These are phyloP conservation scores for Kodamaea plutei DNA, from an alignment of 1,139 yeast species.

Conservation along the genomic window DNA sequence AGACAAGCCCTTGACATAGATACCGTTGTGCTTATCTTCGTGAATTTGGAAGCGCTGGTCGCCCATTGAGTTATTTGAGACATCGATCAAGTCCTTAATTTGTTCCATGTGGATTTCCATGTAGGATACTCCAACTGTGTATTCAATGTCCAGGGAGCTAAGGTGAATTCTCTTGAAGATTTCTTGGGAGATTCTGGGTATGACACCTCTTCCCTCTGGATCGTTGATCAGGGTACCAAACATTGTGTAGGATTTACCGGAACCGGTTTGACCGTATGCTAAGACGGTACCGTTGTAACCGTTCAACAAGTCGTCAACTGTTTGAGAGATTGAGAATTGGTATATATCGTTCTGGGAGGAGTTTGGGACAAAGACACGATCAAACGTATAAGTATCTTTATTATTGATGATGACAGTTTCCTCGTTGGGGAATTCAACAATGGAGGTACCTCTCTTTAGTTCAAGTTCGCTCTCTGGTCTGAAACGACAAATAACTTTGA, in stretches of 20 bases:
- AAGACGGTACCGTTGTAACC: slow-evolving; percentile 86
- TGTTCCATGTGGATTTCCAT: slow-evolving; percentile 84
- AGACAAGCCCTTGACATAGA: slow-evolving; percentile 65
- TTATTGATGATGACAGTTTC: slow-evolving; percentile 27
- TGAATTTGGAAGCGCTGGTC: slow-evolving; percentile 49
- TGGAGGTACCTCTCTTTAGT: slow-evolving; percentile 14
- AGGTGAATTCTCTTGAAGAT: slow-evolving; percentile 56
- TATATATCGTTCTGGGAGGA: slow-evolving; percentile 60
- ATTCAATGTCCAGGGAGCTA: slow-evolving; percentile 55
- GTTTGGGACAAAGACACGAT: slow-evolving; percentile 53
- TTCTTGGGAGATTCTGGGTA: slow-evolving; percentile 69
- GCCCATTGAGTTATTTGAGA: slow-evolving; percentile 16
- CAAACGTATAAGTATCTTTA: slow-evolving; percentile 56
- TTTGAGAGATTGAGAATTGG: slow-evolving; percentile 52
- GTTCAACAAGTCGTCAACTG: slow-evolving; percentile 62
- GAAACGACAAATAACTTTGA: slow-evolving; percentile 65
- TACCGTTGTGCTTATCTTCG: slow-evolving; percentile 63
- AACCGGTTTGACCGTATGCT: slow-evolving; percentile 88
- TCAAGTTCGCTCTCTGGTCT: slow-evolving; percentile 48
- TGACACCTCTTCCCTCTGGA: slow-evolving; percentile 47
- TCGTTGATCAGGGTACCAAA: slow-evolving; percentile 56
- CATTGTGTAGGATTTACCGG: slow-evolving; percentile 87
- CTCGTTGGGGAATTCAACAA: slow-evolving; percentile 25
- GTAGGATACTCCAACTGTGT: slow-evolving; percentile 65
- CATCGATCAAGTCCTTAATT: slow-evolving; percentile 55